These are phyloP conservation scores for Prunus mira DNA, from an alignment of 306 rosid species.

Conservation along the genomic window DNA sequence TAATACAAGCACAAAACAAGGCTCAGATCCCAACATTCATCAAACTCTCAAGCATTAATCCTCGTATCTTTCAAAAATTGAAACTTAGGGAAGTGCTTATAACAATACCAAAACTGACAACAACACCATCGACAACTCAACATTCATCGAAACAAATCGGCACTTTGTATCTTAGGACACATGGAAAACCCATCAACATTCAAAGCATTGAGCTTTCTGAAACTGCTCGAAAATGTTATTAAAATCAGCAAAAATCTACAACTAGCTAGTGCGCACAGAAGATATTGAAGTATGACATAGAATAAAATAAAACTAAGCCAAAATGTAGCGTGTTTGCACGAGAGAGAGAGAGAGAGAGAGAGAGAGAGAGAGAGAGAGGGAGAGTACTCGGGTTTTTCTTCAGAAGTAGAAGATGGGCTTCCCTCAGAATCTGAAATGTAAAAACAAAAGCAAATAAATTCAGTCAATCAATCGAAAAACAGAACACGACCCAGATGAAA, in stretches of 20 bases:
- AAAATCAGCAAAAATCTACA: conserved; percentile 25
- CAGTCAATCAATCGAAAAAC: conserved; percentile 33
- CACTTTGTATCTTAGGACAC: conserved; percentile 10
- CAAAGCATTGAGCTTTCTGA: conserved; percentile 21
- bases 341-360: conserved; percentile 26
- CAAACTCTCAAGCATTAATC: conserved; percentile 28
- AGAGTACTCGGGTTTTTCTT: conserved; percentile 64
- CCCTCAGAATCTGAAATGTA: conserved; percentile 80
- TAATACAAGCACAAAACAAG: conserved; percentile 14
- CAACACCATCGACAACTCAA: background rate
- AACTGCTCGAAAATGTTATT: conserved; percentile 19
- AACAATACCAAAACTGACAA: conserved; percentile 8
- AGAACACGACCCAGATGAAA: conserved; percentile 31
- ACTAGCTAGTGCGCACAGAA: conserved; percentile 20
- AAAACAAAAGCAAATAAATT: conserved; percentile 25
- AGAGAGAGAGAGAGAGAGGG: conserved; percentile 18
- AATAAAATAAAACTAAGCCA: background rate
- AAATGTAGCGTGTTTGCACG: no score
- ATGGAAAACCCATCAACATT: conserved; percentile 7
- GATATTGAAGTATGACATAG: conserved; percentile 19
- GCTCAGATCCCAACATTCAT: conserved; percentile 55
- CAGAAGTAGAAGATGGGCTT: conserved; percentile 57
- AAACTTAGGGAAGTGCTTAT: no score
- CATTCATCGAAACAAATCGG: conserved; percentile 9
- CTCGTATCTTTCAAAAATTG: no score